Base-by-base conservation (phyloP, 1,284 basidiomycete genomes). In the Heliocybe sulcata region DNA sequence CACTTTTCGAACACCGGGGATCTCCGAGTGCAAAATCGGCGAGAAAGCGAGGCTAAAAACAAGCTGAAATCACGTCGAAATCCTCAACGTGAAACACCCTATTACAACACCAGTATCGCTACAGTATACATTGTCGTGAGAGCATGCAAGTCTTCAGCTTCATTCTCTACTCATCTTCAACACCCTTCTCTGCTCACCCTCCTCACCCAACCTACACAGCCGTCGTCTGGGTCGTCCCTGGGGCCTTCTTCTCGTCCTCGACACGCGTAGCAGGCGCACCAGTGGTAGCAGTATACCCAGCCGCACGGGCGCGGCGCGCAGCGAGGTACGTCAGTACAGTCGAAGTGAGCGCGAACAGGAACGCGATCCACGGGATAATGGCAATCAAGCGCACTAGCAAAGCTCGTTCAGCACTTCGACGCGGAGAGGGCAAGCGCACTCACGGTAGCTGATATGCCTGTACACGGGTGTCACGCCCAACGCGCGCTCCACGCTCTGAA, bases 381-480 rank as follows among this genome's bases (percentile, higher is more conserved):
- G 61, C 61, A 20, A 62, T 60, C 16, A 57, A 52, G 49, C 58
- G 57, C 20, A 68, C 67, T 67, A n/a, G n/a, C n/a, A n/a, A n/a
- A n/a, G n/a, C n/a, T n/a, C n/a, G n/a, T n/a, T n/a, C n/a, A n/a
- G n/a, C n/a, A n/a, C n/a, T n/a, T n/a, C n/a, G n/a, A n/a, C n/a
- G n/a, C n/a, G n/a, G n/a, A 33, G 12, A n/a, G 26, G 33, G 16
- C 4, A n/a, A 27, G 47, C 8, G 6, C 14, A 56, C 66, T 61
- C 60, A 85, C 82, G 63, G 61, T 79, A 81, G 51, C 63, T 56
- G 35, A 79, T 71, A 19, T 77, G 55, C 53, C 65, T 73, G 62
- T 85, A 86, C 4, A 72, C 65, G 23, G 72, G 65, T 3, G 76
- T 74, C 11, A 73, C 60, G 3, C 81, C 81, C 8, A 76, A 63